Percentiles rank a stretch among this genome's conserved stretches.
Evolutionary conservation across 495 filamentous ascomycete genomes (phyloP).

Genomic region (Pseudevernia furfuracea): DNA sequence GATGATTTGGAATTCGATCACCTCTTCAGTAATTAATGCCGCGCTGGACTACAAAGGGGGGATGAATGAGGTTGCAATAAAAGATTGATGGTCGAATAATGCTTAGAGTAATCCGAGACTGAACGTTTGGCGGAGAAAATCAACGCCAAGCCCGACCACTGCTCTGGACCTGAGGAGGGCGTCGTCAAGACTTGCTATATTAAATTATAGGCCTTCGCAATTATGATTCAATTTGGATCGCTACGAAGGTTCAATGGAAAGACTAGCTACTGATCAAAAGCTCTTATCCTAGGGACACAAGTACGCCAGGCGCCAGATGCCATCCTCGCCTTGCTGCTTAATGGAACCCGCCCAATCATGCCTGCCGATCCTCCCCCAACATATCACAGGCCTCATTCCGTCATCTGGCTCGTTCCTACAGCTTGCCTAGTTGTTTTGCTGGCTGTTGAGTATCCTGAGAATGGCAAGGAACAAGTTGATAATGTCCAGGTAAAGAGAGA

Average conservation of each 20-base stretch:
- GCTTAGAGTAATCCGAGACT: not conserved
- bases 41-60: not conserved
- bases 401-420: not conserved
- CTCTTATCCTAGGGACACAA: not conserved
- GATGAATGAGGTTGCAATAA: not conserved
- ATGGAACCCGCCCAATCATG: not conserved
- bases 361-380: not conserved
- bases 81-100: not conserved
- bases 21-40: not conserved
- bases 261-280: not conserved
- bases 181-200: not conserved
- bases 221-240: not conserved
- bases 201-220: not conserved
- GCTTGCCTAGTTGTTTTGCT: conserved; percentile 61
- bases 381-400: not conserved
- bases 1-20: not conserved
- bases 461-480: conserved; percentile 95
- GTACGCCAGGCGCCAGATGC: not conserved
- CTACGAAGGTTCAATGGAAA: not conserved
- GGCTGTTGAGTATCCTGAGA: conserved; percentile 80
- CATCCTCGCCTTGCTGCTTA: too few relatives aligned
- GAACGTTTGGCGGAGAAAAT: not conserved
- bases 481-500: conserved; percentile 91
- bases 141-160: conserved; percentile 7
- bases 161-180: not conserved